Conservation (phyloP, 2,329 filamentous ascomycete species). For the Blastomyces parvus region DNA sequence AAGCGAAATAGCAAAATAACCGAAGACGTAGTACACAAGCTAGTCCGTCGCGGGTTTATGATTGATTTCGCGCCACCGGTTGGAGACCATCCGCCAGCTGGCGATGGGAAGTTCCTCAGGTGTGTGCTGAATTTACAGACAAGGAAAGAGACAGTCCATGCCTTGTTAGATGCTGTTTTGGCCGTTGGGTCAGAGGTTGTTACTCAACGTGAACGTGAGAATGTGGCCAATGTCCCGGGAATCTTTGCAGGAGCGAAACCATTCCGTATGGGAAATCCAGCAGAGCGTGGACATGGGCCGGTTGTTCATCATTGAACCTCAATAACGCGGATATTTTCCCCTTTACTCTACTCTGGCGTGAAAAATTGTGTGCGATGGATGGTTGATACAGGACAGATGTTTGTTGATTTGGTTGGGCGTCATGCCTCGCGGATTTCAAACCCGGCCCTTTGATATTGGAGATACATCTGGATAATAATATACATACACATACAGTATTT, state of each 20-base stretch:
- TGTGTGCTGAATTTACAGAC: conserved; percentile 59
- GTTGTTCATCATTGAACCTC: conserved; percentile 19
- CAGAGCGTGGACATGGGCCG: conserved; percentile 29
- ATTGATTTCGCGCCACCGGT: conserved; percentile 53
- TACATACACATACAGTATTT: background rate
- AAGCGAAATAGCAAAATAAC: conserved; percentile 49
- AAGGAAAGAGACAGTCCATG: conserved; percentile 50
- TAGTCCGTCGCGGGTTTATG: conserved; percentile 58
- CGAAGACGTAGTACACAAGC: conserved; percentile 42
- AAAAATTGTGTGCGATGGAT: background rate
- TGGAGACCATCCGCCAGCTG: conserved; percentile 41
- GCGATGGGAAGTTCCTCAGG: conserved; percentile 56
- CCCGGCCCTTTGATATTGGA: background rate
- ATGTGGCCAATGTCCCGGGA: background rate
- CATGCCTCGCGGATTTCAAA: background rate
- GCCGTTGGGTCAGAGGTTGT: conserved; percentile 34
- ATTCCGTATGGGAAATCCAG: conserved; percentile 19
- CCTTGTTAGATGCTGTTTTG: conserved; percentile 51
- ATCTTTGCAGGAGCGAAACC: background rate
- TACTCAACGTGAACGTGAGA: conserved; percentile 11
- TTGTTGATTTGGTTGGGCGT: background rate
- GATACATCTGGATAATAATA: background rate
- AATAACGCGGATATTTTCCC: background rate
- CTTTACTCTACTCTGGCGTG: no score
- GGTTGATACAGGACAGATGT: background rate